Evolutionary conservation across 1,139 yeast species (phyloP).

Genomic region (Blastobotrys proliferans): DNA sequence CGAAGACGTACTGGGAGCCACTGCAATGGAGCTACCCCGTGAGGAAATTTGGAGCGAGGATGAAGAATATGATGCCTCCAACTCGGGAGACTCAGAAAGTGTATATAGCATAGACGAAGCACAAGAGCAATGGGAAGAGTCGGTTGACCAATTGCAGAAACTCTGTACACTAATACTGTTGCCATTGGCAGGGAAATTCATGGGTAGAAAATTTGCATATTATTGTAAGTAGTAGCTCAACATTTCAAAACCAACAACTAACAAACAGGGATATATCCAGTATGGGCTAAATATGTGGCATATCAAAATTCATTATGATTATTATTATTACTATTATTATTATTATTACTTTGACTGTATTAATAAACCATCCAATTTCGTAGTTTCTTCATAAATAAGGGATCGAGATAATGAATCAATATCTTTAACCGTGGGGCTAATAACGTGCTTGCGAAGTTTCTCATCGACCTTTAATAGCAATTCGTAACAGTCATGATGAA

Average conservation of each 20-base stretch:
- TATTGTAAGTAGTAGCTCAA: constrained; percentile 33
- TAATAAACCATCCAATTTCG: constrained; percentile 25
- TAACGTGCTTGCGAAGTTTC: constrained; percentile 23
- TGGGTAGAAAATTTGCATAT: constrained; percentile 63
- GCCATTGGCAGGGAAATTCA: constrained; percentile 65
- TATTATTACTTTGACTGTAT: constrained; percentile 19
- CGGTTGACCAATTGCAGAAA: constrained; percentile 55
- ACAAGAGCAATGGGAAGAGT: constrained; percentile 80
- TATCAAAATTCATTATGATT: constrained; percentile 8
- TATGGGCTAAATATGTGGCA: constrained; percentile 23
- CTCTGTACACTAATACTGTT: constrained; percentile 55
- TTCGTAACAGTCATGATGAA: constrained; percentile 22
- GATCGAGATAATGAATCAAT: constrained; percentile 26
- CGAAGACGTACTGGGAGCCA: too few relatives aligned
- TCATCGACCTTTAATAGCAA: constrained; percentile 28
- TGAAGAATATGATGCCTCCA: not conserved
- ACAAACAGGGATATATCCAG: constrained; percentile 9
- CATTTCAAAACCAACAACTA: not conserved
- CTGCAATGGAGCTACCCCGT: too few relatives aligned
- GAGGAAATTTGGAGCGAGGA: constrained; percentile 13
- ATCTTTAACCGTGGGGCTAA: constrained; percentile 29
- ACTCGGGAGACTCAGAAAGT: constrained; percentile 10
- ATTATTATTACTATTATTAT: not conserved
- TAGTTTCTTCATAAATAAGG: constrained; percentile 27
- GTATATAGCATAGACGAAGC: constrained; percentile 38